Evolutionary conservation across 2,329 filamentous ascomycete species (phyloP), one percentile per base, ranked within the genome.

Genomic region (Tothia fuscella): DNA sequence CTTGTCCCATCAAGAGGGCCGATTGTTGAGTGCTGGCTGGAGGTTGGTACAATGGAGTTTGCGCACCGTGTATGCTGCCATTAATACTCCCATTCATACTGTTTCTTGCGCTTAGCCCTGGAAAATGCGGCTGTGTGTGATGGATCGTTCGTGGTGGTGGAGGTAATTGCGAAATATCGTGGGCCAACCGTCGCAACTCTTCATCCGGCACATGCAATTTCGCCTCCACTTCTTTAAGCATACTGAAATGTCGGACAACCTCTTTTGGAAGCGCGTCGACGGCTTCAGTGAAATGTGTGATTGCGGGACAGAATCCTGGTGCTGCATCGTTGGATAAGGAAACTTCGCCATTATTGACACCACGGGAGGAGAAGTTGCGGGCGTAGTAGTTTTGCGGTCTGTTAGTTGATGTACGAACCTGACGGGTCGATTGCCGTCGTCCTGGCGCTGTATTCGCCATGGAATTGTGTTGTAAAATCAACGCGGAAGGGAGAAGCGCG

Each of bases 161-260:
- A 28, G 66, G 66, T 42, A 65, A 59, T 29, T 57, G 56, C 44
- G 64, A 59, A 30, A 82, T 76, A 41, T 71, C 71, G 47, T 79
- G 71, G 52, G 93, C 75, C 47, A 93, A 71, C 55, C 81, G 74
- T 55, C 82, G 79, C 45, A 98, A 72, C 54, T 80, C 74, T 52
- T 91, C 82, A 59, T 94, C 86, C 5, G 91, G 82, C 20, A 78
- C 79, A 62, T 88, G 91, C 49, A 93, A 83, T 65, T 98, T 98
- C 48, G 89, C 89, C 66, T 98, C 91, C 36, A 96, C 91, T 65
- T 98, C 91, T 61, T 95, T 95, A 51, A 98, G 71, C 43, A 96
- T 74, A 25, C 89, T 95, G 53, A 94, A 94, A 61, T 98, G 89
- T 56, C 87, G 80, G 52, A 94, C 86, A 38, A 95, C 84, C 65